phyloP scores from a whole-genome alignment of 2,329 filamentous ascomycete species.

The Blastomyces parvus region DNA sequence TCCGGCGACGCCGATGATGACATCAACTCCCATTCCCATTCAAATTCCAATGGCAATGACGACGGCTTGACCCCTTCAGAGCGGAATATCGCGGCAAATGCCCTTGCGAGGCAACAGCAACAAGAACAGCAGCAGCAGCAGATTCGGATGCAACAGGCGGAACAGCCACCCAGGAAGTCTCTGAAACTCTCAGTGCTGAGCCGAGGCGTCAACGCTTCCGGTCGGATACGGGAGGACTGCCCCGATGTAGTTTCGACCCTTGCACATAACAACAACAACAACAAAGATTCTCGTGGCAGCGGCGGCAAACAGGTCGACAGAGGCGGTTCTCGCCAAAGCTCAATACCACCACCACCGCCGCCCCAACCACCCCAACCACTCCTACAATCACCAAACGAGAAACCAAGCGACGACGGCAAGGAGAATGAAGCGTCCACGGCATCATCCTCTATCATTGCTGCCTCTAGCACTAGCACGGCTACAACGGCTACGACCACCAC shows the following conservation, averaged over 20 bases:
- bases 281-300: not conserved
- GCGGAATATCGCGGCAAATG: constrained; percentile 31
- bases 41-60: constrained; percentile 10
- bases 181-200: constrained; percentile 25
- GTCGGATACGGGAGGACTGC: constrained; percentile 3
- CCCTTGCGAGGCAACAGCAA: constrained; percentile 3
- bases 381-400: not conserved
- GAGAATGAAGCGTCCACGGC: not conserved
- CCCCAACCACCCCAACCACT: not conserved
- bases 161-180: constrained; percentile 26
- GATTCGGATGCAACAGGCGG: not conserved
- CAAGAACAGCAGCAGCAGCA: not conserved
- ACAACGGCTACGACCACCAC: not conserved
- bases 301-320: not conserved
- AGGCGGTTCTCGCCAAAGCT: not conserved
- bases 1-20: constrained; percentile 18
- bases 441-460: not conserved
- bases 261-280: not conserved
- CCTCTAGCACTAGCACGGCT: not conserved
- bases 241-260: not conserved
- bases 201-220: constrained; percentile 18
- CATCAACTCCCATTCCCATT: not conserved
- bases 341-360: not conserved
- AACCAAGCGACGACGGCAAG: not conserved
- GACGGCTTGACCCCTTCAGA: constrained; percentile 30